Evolutionary conservation across 306 rosid species (phyloP), one percentile per base, ranked within the genome.

Genomic region (Fragaria ananassa): DNA sequence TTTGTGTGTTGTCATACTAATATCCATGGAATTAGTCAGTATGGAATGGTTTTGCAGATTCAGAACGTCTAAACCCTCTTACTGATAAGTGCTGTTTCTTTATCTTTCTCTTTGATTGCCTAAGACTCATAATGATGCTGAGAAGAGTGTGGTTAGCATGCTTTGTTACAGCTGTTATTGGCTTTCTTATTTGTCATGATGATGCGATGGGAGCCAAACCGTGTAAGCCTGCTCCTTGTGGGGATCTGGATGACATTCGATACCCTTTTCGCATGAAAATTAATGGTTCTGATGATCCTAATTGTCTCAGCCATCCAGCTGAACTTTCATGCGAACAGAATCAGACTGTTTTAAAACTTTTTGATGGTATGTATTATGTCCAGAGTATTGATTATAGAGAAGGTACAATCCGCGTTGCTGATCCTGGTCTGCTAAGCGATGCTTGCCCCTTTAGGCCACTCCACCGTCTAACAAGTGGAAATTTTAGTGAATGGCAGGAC

Each of bases 341-440:
- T 4, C 77, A 4, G 0, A 15, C 77, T 5, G 17, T 46, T 27
- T 41, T 73, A 0, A 21, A 15, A 2, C 41, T 73, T 39, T 2
- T 2, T 15, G 0, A 15, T 0, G 66, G 35, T 18, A 72, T 1
- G 18, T 84, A 49, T 71, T 18, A 50, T 15, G 86, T 84, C 4
- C 2, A 1, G 21, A 27, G 1, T 3, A 76, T 76, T 11, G 1
- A 68, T 61, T 76, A 76, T 19, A 0, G 12, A 17, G 5, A 0
- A 17, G 0, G 0, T 6, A 80, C 39, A 6, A 80, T 85, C 66
- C 54, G 68, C 1, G 13, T 74, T 12, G 77, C 74, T 15, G 89
- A 82, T 54, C 50, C 81, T 6, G 69, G 44, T 18, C 31, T 77
- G 23, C 27, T 6, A 0, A 5, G 5, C 1, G 45, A 37, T 8